phyloP scores from a whole-genome alignment of 768 basidiomycete species.

The Lyophyllum shimeji region DNA sequence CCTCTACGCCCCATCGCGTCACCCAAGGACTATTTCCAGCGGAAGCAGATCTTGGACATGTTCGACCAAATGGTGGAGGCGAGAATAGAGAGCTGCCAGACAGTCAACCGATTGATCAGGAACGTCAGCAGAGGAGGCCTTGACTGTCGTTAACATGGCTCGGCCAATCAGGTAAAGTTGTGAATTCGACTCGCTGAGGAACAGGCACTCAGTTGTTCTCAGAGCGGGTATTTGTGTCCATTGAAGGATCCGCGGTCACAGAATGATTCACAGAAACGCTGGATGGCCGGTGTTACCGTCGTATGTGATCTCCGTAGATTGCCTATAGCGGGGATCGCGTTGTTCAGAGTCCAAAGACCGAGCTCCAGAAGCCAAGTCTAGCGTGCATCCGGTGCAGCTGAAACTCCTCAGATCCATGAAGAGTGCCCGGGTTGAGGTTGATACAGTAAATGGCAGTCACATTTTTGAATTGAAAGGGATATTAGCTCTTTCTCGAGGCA shows the following conservation, averaged over 20 bases:
- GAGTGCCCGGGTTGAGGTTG: neutral
- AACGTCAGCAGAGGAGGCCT: conserved; percentile 38
- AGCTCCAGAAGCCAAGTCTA: neutral
- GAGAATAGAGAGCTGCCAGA: conserved; percentile 74
- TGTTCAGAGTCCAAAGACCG: neutral
- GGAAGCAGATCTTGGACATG: conserved; percentile 59
- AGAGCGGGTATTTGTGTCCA: neutral
- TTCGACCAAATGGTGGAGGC: conserved; percentile 74
- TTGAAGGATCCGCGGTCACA: neutral
- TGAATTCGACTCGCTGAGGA: neutral
- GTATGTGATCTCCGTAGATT: neutral
- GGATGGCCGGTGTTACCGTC: neutral
- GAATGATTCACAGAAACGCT: too few species aligned
- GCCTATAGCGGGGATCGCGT: neutral
- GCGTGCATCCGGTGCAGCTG: neutral
- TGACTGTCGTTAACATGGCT: conserved; percentile 21
- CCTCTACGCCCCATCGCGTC: conserved; percentile 16
- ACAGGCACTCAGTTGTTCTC: neutral
- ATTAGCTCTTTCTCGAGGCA: neutral
- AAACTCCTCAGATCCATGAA: neutral
- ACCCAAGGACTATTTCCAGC: conserved; percentile 18
- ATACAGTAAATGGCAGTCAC: neutral
- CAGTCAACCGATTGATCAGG: conserved; percentile 57
- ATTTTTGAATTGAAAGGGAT: neutral
- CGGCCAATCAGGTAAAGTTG: conserved; percentile 4